Evolutionary conservation across 2,329 filamentous ascomycete species (phyloP).

Genomic region (Coniochaeta ligniaria): DNA sequence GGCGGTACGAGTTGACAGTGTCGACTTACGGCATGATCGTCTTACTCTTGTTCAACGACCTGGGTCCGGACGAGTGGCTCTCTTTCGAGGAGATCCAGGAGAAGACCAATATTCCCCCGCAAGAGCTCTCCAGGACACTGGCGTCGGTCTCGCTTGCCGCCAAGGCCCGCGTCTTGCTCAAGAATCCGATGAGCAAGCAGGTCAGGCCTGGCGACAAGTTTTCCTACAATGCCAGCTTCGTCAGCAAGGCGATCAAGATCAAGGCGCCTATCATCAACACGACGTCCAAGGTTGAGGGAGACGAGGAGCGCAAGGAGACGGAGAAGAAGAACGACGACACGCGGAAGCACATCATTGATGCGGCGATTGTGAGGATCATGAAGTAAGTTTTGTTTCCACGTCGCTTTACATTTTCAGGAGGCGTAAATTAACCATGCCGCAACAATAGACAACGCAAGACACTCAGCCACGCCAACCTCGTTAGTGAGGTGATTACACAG

Average conservation of each 20-base stretch:
- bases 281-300: slow-evolving; percentile 77
- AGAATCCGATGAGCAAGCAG: slow-evolving; percentile 72
- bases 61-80: slow-evolving; percentile 44
- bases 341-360: slow-evolving; percentile 64
- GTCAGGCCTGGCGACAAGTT: slow-evolving; percentile 74
- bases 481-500: slow-evolving; percentile 66
- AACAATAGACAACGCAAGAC: slow-evolving; percentile 61
- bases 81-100: slow-evolving; percentile 74
- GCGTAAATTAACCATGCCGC: slow-evolving; percentile 18
- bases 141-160: slow-evolving; percentile 76
- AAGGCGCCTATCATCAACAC: slow-evolving; percentile 81
- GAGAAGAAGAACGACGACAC: slow-evolving; percentile 71
- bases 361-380: slow-evolving; percentile 75
- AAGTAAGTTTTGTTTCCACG: slow-evolving; percentile 52
- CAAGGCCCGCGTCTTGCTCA: slow-evolving; percentile 74
- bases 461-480: slow-evolving; percentile 59
- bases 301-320: slow-evolving; percentile 60
- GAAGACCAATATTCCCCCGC: slow-evolving; percentile 67
- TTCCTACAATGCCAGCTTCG: slow-evolving; percentile 73
- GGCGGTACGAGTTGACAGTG: slow-evolving; percentile 84
- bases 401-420: not conserved
- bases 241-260: slow-evolving; percentile 77
- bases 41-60: slow-evolving; percentile 80
- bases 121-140: slow-evolving; percentile 69
- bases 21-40: slow-evolving; percentile 91